These are phyloP conservation scores for Saturnispora galanensis DNA, from an alignment of 805 yeast genomes.

Conservation along the genomic window DNA sequence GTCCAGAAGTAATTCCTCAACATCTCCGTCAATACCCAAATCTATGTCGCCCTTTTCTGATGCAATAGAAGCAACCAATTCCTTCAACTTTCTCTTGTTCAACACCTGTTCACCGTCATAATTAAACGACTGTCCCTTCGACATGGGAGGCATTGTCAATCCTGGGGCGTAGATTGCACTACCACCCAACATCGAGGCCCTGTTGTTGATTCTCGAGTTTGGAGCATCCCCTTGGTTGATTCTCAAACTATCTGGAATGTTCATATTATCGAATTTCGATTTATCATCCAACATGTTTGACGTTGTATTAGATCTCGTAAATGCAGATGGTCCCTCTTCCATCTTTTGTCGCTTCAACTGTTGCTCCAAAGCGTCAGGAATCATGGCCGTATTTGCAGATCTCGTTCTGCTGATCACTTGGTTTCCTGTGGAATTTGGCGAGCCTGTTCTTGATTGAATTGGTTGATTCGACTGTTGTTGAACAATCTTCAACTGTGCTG, in stretches of 20 bases:
- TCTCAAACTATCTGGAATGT: conserved; percentile 60
- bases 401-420: conserved; percentile 9
- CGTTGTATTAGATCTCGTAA: conserved; percentile 13
- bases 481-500: conserved; percentile 30
- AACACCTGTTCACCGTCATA: conserved; percentile 73
- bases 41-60: conserved; percentile 88
- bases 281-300: conserved; percentile 20
- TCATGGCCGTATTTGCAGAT: conserved; percentile 10
- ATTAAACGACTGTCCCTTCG: conserved; percentile 74
- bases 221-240: conserved; percentile 60
- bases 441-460: conserved; percentile 4
- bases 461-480: conserved; percentile 17
- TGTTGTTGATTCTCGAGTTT: conserved; percentile 45
- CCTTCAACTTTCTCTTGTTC: conserved; percentile 82
- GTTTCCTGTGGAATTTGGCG: conserved; percentile 11
- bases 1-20: conserved; percentile 82
- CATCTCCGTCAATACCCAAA: conserved; percentile 88
- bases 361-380: conserved; percentile 5
- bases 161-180: conserved; percentile 63
- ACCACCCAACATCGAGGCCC: conserved; percentile 84
- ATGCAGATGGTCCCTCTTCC: conserved; percentile 31
- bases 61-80: conserved; percentile 73
- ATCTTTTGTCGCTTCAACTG: conserved; percentile 5
- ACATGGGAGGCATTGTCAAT: conserved; percentile 64
- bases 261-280: conserved; percentile 54